These are phyloP conservation scores for Trichosanthes cucumerina DNA, from an alignment of 306 rosid species.

Conservation along the genomic window DNA sequence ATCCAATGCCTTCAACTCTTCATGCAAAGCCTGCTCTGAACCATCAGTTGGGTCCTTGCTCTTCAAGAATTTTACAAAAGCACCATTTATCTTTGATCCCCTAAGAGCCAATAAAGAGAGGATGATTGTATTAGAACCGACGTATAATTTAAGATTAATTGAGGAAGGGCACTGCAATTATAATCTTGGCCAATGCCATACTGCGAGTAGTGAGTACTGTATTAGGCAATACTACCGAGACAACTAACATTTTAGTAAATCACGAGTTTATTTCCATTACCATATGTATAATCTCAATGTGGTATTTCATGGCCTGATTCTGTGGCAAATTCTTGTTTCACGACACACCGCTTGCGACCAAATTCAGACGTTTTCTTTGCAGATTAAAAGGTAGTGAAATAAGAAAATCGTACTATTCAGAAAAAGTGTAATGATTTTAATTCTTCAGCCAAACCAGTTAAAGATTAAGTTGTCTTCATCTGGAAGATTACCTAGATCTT, in stretches of 20 bases:
- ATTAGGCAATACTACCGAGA: neutral
- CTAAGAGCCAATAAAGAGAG: constrained; percentile 19
- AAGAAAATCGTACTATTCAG: neutral
- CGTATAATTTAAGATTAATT: neutral
- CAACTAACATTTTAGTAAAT: neutral
- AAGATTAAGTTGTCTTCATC: neutral
- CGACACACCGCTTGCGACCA: neutral
- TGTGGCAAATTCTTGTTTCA: neutral
- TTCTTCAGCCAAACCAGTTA: neutral
- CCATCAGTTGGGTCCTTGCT: constrained; percentile 86
- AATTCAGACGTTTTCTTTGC: neutral
- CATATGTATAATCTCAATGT: neutral
- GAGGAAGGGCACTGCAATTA: neutral
- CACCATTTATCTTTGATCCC: constrained; percentile 67
- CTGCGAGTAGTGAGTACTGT: neutral
- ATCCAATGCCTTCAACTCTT: constrained; percentile 61
- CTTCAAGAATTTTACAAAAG: constrained; percentile 56
- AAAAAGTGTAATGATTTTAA: neutral
- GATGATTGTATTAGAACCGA: neutral
- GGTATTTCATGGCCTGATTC: neutral
- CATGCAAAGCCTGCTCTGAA: constrained; percentile 66
- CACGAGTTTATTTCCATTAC: neutral
- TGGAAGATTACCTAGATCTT: neutral
- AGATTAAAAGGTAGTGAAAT: neutral
- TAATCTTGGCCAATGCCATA: neutral